Evolutionary conservation across 148 eudicot genomes (phyloP).

Genomic region (Agrostemma githago): DNA sequence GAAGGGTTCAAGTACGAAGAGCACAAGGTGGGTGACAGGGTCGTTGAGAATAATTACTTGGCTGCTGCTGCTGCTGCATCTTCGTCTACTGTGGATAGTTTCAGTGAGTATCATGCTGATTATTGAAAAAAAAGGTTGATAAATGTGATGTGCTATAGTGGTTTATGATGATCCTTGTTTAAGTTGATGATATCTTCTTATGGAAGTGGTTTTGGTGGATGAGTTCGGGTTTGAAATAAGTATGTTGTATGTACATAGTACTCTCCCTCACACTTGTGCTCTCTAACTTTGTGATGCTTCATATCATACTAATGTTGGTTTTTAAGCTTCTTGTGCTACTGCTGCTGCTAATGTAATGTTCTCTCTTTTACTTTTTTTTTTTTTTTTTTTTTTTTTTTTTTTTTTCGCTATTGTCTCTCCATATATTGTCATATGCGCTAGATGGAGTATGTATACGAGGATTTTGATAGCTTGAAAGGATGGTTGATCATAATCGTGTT

Average conservation of each 20-base stretch:
- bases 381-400: too few species aligned
- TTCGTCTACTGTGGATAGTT: constrained; percentile 39
- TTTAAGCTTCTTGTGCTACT: not conserved
- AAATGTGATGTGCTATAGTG: not conserved
- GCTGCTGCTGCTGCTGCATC: constrained; percentile 14
- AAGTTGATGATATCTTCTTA: not conserved
- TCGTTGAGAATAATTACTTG: constrained; percentile 31
- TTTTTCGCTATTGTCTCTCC: not conserved
- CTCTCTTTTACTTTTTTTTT: too few species aligned
- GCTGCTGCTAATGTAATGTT: too few species aligned
- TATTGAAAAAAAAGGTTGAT: constrained; percentile 1
- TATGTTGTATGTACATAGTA: constrained; percentile 7
- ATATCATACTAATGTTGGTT: not conserved
- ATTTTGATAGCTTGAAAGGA: not conserved
- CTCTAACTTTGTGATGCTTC: not conserved
- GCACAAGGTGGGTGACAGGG: constrained; percentile 43
- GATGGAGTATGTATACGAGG: not conserved
- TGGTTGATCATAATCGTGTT: not conserved
- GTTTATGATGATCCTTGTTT: not conserved
- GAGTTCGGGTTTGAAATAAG: not conserved
- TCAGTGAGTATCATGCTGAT: constrained; percentile 52
- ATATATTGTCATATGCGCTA: not conserved
- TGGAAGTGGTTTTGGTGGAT: not conserved
- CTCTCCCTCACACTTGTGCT: not conserved
- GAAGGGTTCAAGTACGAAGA: constrained; percentile 56